A percentile compares a stretch with the other conserved stretches of the same genome.
Evolutionary conservation across 2,329 filamentous ascomycete species (phyloP).

Genomic region (Penicillium digitatum): DNA sequence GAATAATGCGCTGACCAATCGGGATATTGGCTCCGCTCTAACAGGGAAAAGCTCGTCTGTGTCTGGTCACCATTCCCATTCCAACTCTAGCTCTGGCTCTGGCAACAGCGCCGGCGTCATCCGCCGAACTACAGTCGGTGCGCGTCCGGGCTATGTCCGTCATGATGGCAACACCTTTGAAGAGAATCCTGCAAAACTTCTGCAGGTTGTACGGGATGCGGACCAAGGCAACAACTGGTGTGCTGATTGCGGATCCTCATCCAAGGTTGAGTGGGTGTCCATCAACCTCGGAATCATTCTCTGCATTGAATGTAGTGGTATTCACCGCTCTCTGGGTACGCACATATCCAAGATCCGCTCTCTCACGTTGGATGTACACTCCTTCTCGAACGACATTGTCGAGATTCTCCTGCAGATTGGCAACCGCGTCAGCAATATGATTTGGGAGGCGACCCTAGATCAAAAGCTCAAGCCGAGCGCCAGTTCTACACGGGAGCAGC

Average conservation of each 20-base stretch:
- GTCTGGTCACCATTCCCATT: conserved; percentile 53
- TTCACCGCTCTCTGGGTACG: conserved; percentile 91
- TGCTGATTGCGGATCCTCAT: conserved; percentile 85
- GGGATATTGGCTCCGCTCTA: conserved; percentile 87
- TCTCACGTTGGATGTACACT: conserved; percentile 89
- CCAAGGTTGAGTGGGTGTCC: conserved; percentile 97
- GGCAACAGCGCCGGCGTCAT: conserved; percentile 62
- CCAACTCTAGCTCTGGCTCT: conserved; percentile 36
- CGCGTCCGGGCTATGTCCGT: conserved; percentile 68
- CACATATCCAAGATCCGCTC: conserved; percentile 98
- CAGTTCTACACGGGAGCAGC: conserved; percentile 79
- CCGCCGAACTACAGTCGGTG: conserved; percentile 86
- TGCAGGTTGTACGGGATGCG: conserved; percentile 81
- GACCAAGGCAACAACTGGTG: conserved; percentile 93
- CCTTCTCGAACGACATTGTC: conserved; percentile 94
- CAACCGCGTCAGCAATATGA: conserved; percentile 91
- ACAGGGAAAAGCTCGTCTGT: conserved; percentile 78
- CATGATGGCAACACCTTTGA: conserved; percentile 69
- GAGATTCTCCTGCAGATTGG: conserved; percentile 88
- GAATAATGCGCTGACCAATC: conserved; percentile 60
- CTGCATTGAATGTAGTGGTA: conserved; percentile 96
- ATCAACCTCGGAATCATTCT: conserved; percentile 95
- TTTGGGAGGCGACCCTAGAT: conserved; percentile 88
- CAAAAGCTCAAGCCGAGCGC: conserved; percentile 67
- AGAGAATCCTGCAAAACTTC: conserved; percentile 76